Conservation (phyloP, 2,329 filamentous ascomycete species). For the Orbilia oligospora region DNA sequence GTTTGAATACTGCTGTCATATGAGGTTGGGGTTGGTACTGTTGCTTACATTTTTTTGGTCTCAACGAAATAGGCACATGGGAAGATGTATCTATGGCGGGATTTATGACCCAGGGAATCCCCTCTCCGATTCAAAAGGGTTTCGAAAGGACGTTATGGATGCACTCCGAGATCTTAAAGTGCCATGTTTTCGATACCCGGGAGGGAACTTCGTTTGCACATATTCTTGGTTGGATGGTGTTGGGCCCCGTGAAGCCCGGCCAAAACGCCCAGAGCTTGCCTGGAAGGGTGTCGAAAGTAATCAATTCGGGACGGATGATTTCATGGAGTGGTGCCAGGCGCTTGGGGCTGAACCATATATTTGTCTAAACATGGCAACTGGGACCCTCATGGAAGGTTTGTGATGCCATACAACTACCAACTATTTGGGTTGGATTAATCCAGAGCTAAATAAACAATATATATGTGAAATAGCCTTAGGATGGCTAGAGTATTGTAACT, state of each 20-base stretch:
- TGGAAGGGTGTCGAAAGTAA: slow-evolving; percentile 85
- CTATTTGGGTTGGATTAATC: neutral
- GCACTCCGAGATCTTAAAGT: slow-evolving; percentile 81
- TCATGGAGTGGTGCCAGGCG: slow-evolving; percentile 82
- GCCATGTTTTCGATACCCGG: slow-evolving; percentile 84
- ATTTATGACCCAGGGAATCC: slow-evolving; percentile 83
- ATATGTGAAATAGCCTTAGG: slow-evolving; percentile 72
- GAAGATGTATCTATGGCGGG: slow-evolving; percentile 87
- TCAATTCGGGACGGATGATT: slow-evolving; percentile 87
- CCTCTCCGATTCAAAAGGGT: slow-evolving; percentile 81
- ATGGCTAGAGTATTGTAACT: slow-evolving; percentile 91
- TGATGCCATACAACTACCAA: neutral
- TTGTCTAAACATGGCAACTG: slow-evolving; percentile 85
- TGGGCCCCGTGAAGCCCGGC: slow-evolving; percentile 79
- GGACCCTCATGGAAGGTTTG: slow-evolving; percentile 67
- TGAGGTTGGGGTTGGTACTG: neutral
- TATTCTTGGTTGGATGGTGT: slow-evolving; percentile 89
- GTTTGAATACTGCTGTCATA: neutral
- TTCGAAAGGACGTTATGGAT: slow-evolving; percentile 82
- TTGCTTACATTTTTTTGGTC: neutral
- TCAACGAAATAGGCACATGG: slow-evolving; percentile 78
- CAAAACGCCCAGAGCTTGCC: slow-evolving; percentile 79
- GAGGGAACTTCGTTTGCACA: slow-evolving; percentile 86
- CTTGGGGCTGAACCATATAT: slow-evolving; percentile 84
- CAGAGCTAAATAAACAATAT: slow-evolving; percentile 67